Evolutionary conservation across 2,329 filamentous ascomycete species (phyloP).

Genomic region (Alternaria triticina): DNA sequence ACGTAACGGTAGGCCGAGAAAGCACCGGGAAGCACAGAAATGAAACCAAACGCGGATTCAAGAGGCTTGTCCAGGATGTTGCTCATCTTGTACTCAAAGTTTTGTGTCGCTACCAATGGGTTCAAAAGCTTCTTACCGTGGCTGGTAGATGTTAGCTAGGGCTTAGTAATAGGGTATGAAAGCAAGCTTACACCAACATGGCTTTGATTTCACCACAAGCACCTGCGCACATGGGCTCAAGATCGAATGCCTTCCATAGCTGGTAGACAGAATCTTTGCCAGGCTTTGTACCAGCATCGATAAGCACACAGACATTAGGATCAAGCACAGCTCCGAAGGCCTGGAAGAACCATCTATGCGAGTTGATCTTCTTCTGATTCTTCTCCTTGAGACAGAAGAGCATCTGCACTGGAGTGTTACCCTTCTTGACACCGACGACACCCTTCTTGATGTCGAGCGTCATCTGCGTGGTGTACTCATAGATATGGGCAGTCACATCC

Average conservation of each 20-base stretch:
- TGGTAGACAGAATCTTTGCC: constrained; percentile 96
- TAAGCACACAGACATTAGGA: constrained; percentile 93
- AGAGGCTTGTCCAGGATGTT: constrained; percentile 98
- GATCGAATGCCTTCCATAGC: constrained; percentile 96
- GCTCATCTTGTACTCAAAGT: constrained; percentile 99
- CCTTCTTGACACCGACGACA: constrained; percentile 83
- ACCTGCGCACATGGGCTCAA: constrained; percentile 96
- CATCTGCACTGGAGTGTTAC: constrained; percentile 88
- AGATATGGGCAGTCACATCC: constrained; percentile 96
- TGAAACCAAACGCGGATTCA: constrained; percentile 97
- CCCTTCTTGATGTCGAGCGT: constrained; percentile 89
- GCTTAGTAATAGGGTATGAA: neutral
- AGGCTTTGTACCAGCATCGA: constrained; percentile 95
- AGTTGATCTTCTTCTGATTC: constrained; percentile 99
- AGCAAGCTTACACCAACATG: constrained; percentile 70
- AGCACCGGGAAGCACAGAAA: constrained; percentile 92
- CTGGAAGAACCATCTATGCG: constrained; percentile 98
- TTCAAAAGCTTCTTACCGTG: constrained; percentile 89
- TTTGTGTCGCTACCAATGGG: constrained; percentile 92
- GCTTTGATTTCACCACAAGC: constrained; percentile 99
- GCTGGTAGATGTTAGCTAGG: constrained; percentile 28
- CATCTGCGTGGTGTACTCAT: constrained; percentile 88
- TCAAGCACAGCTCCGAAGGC: constrained; percentile 92
- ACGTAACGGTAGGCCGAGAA: constrained; percentile 98
- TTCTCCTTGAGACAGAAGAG: constrained; percentile 99